Conservation (phyloP, 768 basidiomycete species). For the Boletales sp. region DNA sequence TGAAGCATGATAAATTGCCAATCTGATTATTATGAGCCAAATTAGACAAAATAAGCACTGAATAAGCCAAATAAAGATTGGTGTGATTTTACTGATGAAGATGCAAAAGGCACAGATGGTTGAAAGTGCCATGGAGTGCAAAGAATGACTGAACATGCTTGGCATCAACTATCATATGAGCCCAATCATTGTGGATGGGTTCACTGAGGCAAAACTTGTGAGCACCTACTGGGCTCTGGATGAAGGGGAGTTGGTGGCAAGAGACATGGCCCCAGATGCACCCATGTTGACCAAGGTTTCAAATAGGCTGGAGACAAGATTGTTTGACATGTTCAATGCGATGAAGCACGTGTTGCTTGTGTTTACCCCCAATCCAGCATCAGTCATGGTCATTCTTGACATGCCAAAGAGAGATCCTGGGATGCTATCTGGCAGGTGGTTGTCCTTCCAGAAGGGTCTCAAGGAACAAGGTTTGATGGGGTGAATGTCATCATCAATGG, state of each 20-base stretch:
- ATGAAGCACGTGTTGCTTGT: conserved; percentile 23
- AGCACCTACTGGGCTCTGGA: conserved; percentile 5
- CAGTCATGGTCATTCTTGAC: conserved; percentile 3
- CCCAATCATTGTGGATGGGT: conserved; percentile 40
- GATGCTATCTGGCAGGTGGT: conserved; percentile 6
- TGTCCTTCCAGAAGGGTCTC: conserved; percentile 9
- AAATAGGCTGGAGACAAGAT: not conserved
- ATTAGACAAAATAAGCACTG: no score
- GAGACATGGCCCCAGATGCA: conserved; percentile 12
- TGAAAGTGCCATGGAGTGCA: not conserved
- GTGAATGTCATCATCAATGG: conserved; percentile 36
- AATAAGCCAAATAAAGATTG: no score
- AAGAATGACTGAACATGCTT: conserved; percentile 34
- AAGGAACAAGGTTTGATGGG: conserved; percentile 4
- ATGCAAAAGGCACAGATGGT: not conserved
- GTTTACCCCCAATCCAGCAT: conserved; percentile 12
- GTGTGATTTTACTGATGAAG: no score
- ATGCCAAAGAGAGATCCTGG: conserved; percentile 2
- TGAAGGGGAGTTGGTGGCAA: conserved; percentile 1
- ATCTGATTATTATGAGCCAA: no score
- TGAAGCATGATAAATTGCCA: no score
- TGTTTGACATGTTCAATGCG: not conserved
- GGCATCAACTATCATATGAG: conserved; percentile 55
- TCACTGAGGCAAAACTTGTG: not conserved
- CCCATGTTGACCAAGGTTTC: not conserved